Evolutionary conservation across 441 rosid genomes (phyloP), one percentile per base, ranked within the genome.

Genomic region (Capsella rubella): DNA sequence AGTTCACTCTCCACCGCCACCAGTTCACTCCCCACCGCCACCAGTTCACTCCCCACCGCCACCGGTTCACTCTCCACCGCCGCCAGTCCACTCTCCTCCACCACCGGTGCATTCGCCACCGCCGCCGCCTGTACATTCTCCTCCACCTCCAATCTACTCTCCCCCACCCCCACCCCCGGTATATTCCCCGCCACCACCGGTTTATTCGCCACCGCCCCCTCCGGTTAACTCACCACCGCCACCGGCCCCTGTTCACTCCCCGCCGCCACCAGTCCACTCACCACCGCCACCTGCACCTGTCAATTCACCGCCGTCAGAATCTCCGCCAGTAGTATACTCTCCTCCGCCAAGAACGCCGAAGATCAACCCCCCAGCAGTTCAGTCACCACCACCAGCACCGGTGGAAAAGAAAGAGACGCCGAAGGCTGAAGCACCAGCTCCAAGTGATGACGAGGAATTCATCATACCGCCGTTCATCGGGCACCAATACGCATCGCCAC

Each of bases 401-500:
- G 67, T 58, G 10, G 77, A 73, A 57, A 49, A 65, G 16, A 57
- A 65, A 57, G 7, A 64, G 32, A 18, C 54, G 6, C 59, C 83
- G 0, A 4, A 12, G 0, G 45, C 59, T 37, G 76, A 79, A 25
- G 84, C 79, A 8, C 77, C 79, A 50, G 21, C 68, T 37, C 61
- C 74, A 49, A 57, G 59, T 60, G 77, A 78, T 4, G 76, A 65
- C 6, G 76, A 65, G 4, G 76, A 65, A 6, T 81, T 79, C 29
- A 39, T 75, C 32, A 35, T 79, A 15, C 87, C 89, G 42, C 61
- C 80, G 35, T 53, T 53, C 73, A 49, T 82, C 14, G 85, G 85
- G 42, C 73, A 77, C 76, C 52, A 42, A 57, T 82, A 69, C 71
- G 49, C 84, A 45, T 82, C 87, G 0, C 83, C 86, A 13, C 83